Percentiles rank a stretch among this genome's conserved stretches.
Evolutionary conservation across 345 rosid genomes (phyloP).

Genomic region (Aquilaria malaccensis): DNA sequence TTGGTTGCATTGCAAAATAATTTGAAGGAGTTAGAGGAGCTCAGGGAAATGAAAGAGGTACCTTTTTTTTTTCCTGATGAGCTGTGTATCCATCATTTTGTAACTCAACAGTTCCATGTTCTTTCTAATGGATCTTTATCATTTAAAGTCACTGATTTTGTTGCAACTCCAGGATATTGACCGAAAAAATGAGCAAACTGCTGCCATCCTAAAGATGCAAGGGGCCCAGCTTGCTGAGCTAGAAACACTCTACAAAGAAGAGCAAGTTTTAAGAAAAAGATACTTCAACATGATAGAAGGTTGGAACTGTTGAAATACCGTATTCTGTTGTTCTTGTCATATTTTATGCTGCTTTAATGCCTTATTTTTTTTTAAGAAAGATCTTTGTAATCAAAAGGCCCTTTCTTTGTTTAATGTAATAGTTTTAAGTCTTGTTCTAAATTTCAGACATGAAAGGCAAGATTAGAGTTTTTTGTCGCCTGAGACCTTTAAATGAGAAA

Average conservation of each 20-base stretch:
- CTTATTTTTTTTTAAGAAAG: too few relatives aligned
- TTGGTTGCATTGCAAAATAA: conserved; percentile 50
- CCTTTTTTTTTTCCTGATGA: background rate
- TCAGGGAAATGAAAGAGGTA: conserved; percentile 98
- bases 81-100: background rate
- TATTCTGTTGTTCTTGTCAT: too few relatives aligned
- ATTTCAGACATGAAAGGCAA: conserved; percentile 92
- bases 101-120: background rate
- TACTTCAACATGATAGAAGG: conserved; percentile 96
- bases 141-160: conserved; percentile 3
- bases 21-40: conserved; percentile 79
- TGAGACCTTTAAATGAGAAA: conserved; percentile 79
- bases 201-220: conserved; percentile 94
- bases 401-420: background rate
- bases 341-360: too few relatives aligned
- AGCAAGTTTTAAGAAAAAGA: conserved; percentile 77
- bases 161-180: conserved; percentile 69
- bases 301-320: conserved; percentile 17
- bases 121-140: background rate
- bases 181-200: conserved; percentile 95
- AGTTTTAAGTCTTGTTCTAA: conserved; percentile 8
- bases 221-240: conserved; percentile 86
- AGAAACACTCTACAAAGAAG: conserved; percentile 84
- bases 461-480: conserved; percentile 84
- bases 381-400: too few relatives aligned